These are phyloP conservation scores for Didymella sp. DNA, from an alignment of 2,329 filamentous ascomycete species.

Conservation along the genomic window DNA sequence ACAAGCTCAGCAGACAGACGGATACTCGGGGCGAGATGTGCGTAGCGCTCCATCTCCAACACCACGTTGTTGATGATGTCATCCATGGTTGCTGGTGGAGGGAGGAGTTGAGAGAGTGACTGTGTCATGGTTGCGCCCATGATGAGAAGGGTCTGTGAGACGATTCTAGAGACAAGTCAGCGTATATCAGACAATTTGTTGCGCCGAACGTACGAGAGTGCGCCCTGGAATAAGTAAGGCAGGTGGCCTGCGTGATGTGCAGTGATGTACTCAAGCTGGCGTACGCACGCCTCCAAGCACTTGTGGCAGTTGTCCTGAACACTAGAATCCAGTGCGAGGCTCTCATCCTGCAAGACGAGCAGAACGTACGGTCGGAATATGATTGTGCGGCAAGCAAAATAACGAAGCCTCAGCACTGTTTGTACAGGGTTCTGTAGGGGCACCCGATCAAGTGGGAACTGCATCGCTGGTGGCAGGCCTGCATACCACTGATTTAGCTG, in stretches of 20 bases:
- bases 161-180: slow-evolving; percentile 64
- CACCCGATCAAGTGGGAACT: slow-evolving; percentile 75
- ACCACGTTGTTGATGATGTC: slow-evolving; percentile 80
- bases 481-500: slow-evolving; percentile 88
- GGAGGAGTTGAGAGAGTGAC: slow-evolving; percentile 71
- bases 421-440: slow-evolving; percentile 76
- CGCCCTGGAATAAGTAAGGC: slow-evolving; percentile 85
- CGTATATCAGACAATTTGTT: background rate
- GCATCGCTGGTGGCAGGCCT: slow-evolving; percentile 73
- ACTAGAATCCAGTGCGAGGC: slow-evolving; percentile 71
- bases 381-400: slow-evolving; percentile 85
- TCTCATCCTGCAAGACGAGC: slow-evolving; percentile 79
- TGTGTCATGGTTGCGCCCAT: slow-evolving; percentile 87
- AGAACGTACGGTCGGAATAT: slow-evolving; percentile 86
- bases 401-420: slow-evolving; percentile 78
- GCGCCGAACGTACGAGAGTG: slow-evolving; percentile 58
- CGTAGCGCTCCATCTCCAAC: slow-evolving; percentile 75
- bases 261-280: slow-evolving; percentile 78
- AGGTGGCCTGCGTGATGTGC: slow-evolving; percentile 84
- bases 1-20: slow-evolving; percentile 80
- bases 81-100: slow-evolving; percentile 66
- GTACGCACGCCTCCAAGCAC: slow-evolving; percentile 79
- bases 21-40: slow-evolving; percentile 77
- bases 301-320: slow-evolving; percentile 81
- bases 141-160: slow-evolving; percentile 79